Evolutionary conservation across 1,284 basidiomycete genomes (phyloP).

Genomic region (Coniophora puteana): DNA sequence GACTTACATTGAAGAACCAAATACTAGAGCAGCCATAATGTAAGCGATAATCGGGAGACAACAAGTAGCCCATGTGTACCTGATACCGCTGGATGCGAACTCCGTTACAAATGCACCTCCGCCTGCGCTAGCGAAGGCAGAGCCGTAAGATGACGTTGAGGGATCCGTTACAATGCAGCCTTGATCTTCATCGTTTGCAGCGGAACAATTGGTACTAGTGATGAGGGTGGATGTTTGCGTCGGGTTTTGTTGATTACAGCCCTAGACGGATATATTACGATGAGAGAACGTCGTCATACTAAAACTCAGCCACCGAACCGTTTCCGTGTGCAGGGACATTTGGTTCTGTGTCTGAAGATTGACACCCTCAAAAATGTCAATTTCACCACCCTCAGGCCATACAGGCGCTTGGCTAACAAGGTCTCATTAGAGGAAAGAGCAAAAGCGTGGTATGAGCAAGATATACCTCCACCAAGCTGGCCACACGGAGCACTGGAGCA

Average conservation of each 20-base stretch:
- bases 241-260: slow-evolving; percentile 50
- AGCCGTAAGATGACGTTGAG: slow-evolving; percentile 55
- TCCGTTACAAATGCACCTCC: slow-evolving; percentile 77
- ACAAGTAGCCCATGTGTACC: slow-evolving; percentile 52
- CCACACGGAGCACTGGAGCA: slow-evolving; percentile 65
- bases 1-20: slow-evolving; percentile 69
- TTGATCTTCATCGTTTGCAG: slow-evolving; percentile 46
- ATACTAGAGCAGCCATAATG: slow-evolving; percentile 40
- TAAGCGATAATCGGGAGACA: no score
- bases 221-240: slow-evolving; percentile 49
- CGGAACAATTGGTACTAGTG: slow-evolving; percentile 60
- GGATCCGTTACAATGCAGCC: slow-evolving; percentile 62
- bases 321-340: slow-evolving; percentile 66
- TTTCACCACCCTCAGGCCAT: slow-evolving; percentile 69
- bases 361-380: slow-evolving; percentile 76
- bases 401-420: slow-evolving; percentile 45
- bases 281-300: background rate
- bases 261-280: slow-evolving; percentile 29
- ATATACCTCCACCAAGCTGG: slow-evolving; percentile 48
- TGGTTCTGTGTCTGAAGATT: slow-evolving; percentile 60
- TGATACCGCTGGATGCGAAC: slow-evolving; percentile 59
- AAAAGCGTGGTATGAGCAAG: no score
- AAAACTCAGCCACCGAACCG: slow-evolving; percentile 21
- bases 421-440: no score
- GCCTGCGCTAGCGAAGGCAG: slow-evolving; percentile 58